Evolutionary conservation across 148 eudicot species (phyloP), one percentile per base, ranked within the genome.

Genomic region (Cornus florida): DNA sequence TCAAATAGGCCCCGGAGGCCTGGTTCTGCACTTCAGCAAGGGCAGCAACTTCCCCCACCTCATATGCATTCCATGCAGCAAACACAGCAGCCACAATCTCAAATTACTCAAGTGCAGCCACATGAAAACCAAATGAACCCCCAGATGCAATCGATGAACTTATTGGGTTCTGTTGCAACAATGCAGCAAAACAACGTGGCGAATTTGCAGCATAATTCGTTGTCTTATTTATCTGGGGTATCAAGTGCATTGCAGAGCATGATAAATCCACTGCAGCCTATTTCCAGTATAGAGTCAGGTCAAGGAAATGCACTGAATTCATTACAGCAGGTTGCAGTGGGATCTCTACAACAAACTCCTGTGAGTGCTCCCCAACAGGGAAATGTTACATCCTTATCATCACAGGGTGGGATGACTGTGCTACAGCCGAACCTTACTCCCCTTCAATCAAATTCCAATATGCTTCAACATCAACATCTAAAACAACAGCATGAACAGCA

Each of bases 401-500:
- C 93, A 46, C 93, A 91, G 82, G 86, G 79, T 84, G 95, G 93
- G 74, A 75, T 84, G 77, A 86, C 80, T 73, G 60, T 82, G 35
- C 74, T 87, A 72, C 95, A 89, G 68, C 59, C 92, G 76, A 92
- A 85, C 84, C 85, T 87, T 65, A 87, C 75, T 70, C 48, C 90
- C 73, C 76, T 91, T 57, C 98, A 93, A 78, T 62, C 87, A 32
- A 93, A 80, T 83, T 79, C 96, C 69, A 87, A 79, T 86, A 83
- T 91, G 83, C 90, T 91, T 73, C 98, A 89, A 75, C 87, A 86
- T 53, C 96, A 90, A 66, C 91, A 90, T 81, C 39, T 88, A 65
- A 92, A 94, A 83, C 97, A 90, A 80, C 95, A 90, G 79, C 95
- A 92, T 78, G 95, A 95, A 62, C 89, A 86, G 39, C 89, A 84